Conservation (phyloP, 163 green algal species). For the Prototheca cutis region DNA sequence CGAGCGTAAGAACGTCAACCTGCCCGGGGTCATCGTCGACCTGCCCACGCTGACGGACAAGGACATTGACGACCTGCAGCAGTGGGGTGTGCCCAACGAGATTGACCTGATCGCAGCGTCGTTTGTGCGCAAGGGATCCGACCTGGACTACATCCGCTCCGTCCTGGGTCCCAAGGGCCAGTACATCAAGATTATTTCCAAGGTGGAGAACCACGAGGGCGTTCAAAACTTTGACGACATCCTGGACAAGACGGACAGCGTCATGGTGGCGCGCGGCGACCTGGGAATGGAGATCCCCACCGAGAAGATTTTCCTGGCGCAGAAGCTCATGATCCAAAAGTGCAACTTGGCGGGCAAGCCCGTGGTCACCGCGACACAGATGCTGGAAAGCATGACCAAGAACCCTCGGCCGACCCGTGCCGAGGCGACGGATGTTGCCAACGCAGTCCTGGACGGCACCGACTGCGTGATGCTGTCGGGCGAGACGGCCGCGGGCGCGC, state of each 20-base stretch:
- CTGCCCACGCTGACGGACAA: slow-evolving; percentile 92
- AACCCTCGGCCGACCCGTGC: slow-evolving; percentile 90
- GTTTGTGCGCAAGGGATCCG: slow-evolving; percentile 83
- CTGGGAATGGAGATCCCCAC: slow-evolving; percentile 98
- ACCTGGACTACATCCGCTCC: slow-evolving; percentile 76
- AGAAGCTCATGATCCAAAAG: slow-evolving; percentile 98
- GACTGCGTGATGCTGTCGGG: slow-evolving; percentile 97
- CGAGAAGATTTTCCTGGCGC: slow-evolving; percentile 91
- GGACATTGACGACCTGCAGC: slow-evolving; percentile 73
- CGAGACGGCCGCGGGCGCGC: slow-evolving; percentile 87
- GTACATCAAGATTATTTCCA: slow-evolving; percentile 87
- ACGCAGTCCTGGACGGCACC: slow-evolving; percentile 93
- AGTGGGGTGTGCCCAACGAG: slow-evolving; percentile 84
- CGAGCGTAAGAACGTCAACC: slow-evolving; percentile 94
- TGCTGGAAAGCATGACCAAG: slow-evolving; percentile 90
- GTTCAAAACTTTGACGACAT: slow-evolving; percentile 94
- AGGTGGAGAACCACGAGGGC: slow-evolving; percentile 96
- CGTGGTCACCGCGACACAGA: slow-evolving; percentile 94
- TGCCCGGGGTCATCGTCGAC: slow-evolving; percentile 88
- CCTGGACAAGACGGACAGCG: slow-evolving; percentile 70
- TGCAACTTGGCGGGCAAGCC: slow-evolving; percentile 89
- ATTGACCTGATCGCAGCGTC: slow-evolving; percentile 94
- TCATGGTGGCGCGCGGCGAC: slow-evolving; percentile 94
- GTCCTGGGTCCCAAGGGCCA: slow-evolving; percentile 42
- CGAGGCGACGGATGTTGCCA: slow-evolving; percentile 97